A percentile compares a stretch with the other conserved stretches of the same genome.
phyloP scores from a whole-genome alignment of 2,329 filamentous ascomycete species.

The Rhynchosporium secalis region DNA sequence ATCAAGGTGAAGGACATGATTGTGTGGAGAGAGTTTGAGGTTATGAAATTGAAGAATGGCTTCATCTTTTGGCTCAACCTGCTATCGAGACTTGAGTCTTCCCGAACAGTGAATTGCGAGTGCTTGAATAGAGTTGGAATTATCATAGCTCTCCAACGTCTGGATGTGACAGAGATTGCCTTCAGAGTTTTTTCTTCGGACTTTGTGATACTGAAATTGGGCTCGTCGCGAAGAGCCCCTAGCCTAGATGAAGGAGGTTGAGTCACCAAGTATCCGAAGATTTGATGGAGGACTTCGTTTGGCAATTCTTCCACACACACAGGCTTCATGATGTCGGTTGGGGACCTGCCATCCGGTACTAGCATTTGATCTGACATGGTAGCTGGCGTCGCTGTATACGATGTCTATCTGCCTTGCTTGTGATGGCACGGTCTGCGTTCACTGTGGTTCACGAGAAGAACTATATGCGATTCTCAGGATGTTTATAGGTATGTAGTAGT shows the following conservation, averaged over 20 bases:
- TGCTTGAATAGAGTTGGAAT: slow-evolving; percentile 60
- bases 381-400: neutral
- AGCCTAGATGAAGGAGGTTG: slow-evolving; percentile 50
- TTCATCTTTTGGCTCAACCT: slow-evolving; percentile 27
- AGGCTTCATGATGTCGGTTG: neutral
- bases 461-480: too few species aligned
- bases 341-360: neutral
- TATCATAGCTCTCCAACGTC: slow-evolving; percentile 51
- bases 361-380: neutral
- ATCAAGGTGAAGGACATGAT: slow-evolving; percentile 51
- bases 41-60: slow-evolving; percentile 43
- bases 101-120: slow-evolving; percentile 43
- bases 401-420: neutral
- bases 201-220: slow-evolving; percentile 45
- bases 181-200: slow-evolving; percentile 52
- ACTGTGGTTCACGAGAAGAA: too few species aligned
- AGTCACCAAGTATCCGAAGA: slow-evolving; percentile 56
- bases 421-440: neutral
- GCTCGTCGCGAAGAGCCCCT: slow-evolving; percentile 50
- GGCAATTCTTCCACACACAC: slow-evolving; percentile 47
- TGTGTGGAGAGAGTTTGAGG: slow-evolving; percentile 38
- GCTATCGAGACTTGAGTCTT: slow-evolving; percentile 30
- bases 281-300: slow-evolving; percentile 59
- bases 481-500: too few species aligned
- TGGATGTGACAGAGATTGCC: slow-evolving; percentile 53